These are phyloP conservation scores for Pythium brassicae DNA, from an alignment of 352 stramenopile genomes.

Conservation along the genomic window DNA sequence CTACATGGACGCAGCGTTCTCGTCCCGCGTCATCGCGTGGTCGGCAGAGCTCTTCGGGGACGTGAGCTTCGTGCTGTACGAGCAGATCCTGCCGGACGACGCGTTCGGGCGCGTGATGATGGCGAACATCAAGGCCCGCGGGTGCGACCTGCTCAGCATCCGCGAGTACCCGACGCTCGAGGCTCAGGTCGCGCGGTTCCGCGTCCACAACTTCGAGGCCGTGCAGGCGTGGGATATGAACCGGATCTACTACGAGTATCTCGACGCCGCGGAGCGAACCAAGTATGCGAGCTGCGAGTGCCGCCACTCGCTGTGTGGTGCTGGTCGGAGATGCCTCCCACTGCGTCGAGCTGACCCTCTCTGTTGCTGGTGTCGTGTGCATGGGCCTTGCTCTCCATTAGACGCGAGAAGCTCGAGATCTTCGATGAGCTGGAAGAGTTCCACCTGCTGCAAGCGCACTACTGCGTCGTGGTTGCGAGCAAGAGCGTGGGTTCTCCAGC, in stretches of 20 bases:
- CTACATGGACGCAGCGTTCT: slow-evolving; percentile 88
- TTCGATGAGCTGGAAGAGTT: slow-evolving; percentile 93
- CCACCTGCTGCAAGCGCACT: slow-evolving; percentile 88
- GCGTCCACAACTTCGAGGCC: slow-evolving; percentile 51
- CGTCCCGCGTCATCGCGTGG: slow-evolving; percentile 70
- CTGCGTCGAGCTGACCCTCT: neutral
- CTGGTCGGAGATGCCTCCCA: too few relatives aligned
- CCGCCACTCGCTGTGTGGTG: neutral
- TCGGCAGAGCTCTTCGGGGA: slow-evolving; percentile 60
- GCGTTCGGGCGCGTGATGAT: slow-evolving; percentile 91
- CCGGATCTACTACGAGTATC: slow-evolving; percentile 88
- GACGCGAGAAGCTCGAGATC: slow-evolving; percentile 83
- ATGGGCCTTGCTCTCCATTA: slow-evolving; percentile 14
- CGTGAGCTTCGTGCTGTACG: slow-evolving; percentile 83
- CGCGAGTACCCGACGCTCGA: slow-evolving; percentile 68
- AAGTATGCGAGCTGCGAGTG: slow-evolving; percentile 33
- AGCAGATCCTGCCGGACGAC: slow-evolving; percentile 89
- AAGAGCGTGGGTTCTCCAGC: slow-evolving; percentile 26
- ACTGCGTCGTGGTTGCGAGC: slow-evolving; percentile 84
- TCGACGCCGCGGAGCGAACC: slow-evolving; percentile 56
- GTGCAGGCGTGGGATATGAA: slow-evolving; percentile 90
- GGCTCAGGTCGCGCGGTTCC: slow-evolving; percentile 75
- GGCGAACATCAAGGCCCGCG: slow-evolving; percentile 86
- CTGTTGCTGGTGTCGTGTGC: neutral
- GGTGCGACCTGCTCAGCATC: slow-evolving; percentile 87